These are phyloP conservation scores for Drosera capensis DNA, from an alignment of 148 eudicot species.

Conservation along the genomic window DNA sequence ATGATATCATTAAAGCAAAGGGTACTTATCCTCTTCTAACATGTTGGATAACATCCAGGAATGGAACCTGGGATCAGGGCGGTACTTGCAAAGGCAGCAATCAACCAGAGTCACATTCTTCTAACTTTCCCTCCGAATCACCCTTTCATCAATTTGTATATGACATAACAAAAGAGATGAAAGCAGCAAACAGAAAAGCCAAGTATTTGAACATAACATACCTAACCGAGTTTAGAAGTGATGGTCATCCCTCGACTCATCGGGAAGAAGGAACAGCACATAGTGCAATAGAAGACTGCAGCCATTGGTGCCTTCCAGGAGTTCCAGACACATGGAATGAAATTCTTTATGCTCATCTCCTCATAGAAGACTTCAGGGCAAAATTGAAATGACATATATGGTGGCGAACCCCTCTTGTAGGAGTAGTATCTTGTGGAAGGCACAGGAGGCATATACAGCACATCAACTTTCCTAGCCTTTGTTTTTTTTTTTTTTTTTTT, in stretches of 20 bases:
- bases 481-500: too few relatives aligned
- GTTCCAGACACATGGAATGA: slow-evolving; percentile 83
- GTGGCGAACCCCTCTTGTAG: neutral
- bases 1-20: too few relatives aligned
- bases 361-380: slow-evolving; percentile 28
- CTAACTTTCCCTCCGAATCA: slow-evolving; percentile 27
- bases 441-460: too few relatives aligned
- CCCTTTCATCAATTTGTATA: slow-evolving; percentile 21
- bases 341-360: slow-evolving; percentile 34
- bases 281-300: slow-evolving; percentile 50
- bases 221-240: slow-evolving; percentile 37
- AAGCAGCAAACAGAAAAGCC: slow-evolving; percentile 15
- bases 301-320: slow-evolving; percentile 82
- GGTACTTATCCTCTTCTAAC: neutral
- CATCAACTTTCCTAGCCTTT: slow-evolving; percentile 37
- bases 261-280: slow-evolving; percentile 41
- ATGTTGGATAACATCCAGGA: slow-evolving; percentile 24
- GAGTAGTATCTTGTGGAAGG: too few relatives aligned
- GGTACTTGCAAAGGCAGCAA: slow-evolving; percentile 36
- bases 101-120: slow-evolving; percentile 31
- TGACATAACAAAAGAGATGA: slow-evolving; percentile 27
- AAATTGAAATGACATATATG: slow-evolving; percentile 2
- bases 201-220: slow-evolving; percentile 31
- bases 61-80: slow-evolving; percentile 48
- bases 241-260: slow-evolving; percentile 53